Percentiles rank a stretch among this genome's conserved stretches.
These are phyloP conservation scores for Wallemia mellicola DNA, from an alignment of 1,284 basidiomycete species.

Conservation along the genomic window DNA sequence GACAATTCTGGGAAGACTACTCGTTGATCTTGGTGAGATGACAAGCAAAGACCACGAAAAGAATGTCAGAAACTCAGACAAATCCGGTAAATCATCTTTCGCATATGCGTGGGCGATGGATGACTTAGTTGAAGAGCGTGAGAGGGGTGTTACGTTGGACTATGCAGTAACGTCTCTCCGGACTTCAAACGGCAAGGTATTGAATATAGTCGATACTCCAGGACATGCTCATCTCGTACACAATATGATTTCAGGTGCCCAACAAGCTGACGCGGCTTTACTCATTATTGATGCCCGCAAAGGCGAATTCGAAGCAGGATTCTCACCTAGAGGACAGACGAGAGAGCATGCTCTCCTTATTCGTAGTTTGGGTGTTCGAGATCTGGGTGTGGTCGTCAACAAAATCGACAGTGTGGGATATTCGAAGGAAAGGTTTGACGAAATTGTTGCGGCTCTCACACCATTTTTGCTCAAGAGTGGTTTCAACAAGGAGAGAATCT, in stretches of 20 bases:
- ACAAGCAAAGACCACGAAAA: constrained; percentile 53
- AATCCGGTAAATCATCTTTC: constrained; percentile 76
- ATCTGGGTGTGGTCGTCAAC: constrained; percentile 76
- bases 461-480: constrained; percentile 68
- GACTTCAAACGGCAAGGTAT: neutral
- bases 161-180: neutral
- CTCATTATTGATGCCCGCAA: constrained; percentile 74
- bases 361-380: constrained; percentile 72
- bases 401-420: constrained; percentile 74
- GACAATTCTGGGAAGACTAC: constrained; percentile 74
- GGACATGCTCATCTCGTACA: constrained; percentile 95
- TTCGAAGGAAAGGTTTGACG: constrained; percentile 50
- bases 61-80: constrained; percentile 72
- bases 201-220: constrained; percentile 52
- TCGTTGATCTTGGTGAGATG: constrained; percentile 69
- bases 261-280: constrained; percentile 82
- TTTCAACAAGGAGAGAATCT: constrained; percentile 44
- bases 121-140: constrained; percentile 68
- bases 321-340: constrained; percentile 82
- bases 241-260: constrained; percentile 95
- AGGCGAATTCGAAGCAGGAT: constrained; percentile 88
- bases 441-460: constrained; percentile 40
- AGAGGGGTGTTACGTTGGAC: constrained; percentile 28
- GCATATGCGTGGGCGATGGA: constrained; percentile 96
- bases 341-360: constrained; percentile 79